Evolutionary conservation across 2,329 filamentous ascomycete genomes (phyloP).

Genomic region (Ophiostoma sp.): DNA sequence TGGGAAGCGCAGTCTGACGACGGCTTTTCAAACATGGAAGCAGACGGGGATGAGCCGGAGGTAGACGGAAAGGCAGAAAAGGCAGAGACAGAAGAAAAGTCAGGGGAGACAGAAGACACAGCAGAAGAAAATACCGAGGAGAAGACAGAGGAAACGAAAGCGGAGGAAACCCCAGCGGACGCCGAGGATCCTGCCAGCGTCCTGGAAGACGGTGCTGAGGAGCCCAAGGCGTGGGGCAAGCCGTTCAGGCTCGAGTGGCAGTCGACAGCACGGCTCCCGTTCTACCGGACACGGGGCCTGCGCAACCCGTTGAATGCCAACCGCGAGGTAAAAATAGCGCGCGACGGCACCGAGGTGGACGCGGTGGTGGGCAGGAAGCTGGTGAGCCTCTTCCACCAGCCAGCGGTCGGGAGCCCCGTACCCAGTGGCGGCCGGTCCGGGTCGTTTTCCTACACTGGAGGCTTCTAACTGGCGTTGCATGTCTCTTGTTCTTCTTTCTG

Average conservation of each 20-base stretch:
- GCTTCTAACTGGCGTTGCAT: background rate
- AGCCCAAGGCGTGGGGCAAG: constrained; percentile 72
- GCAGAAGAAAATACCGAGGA: background rate
- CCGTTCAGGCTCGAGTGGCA: constrained; percentile 90
- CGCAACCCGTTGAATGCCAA: constrained; percentile 95
- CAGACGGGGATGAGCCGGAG: background rate
- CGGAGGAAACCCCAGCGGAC: background rate
- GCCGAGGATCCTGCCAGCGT: background rate
- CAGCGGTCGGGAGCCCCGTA: background rate
- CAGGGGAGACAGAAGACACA: background rate
- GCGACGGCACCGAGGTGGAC: constrained; percentile 90
- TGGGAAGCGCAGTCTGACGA: constrained; percentile 69
- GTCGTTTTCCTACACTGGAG: background rate
- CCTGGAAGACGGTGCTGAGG: constrained; percentile 35
- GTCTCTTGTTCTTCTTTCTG: background rate
- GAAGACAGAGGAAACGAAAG: background rate
- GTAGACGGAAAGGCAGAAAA: background rate
- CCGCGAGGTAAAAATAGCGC: constrained; percentile 89
- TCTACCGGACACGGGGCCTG: constrained; percentile 80
- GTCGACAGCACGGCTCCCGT: constrained; percentile 75
- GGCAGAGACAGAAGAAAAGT: background rate
- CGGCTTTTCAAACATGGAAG: constrained; percentile 22
- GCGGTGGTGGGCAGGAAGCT: constrained; percentile 71
- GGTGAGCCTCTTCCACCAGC: constrained; percentile 67
- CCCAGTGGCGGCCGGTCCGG: background rate